A percentile compares a stretch with the other conserved stretches of the same genome.
These are phyloP conservation scores for Colletotrichum plurivorum DNA, from an alignment of 2,329 filamentous ascomycete genomes.

Conservation along the genomic window DNA sequence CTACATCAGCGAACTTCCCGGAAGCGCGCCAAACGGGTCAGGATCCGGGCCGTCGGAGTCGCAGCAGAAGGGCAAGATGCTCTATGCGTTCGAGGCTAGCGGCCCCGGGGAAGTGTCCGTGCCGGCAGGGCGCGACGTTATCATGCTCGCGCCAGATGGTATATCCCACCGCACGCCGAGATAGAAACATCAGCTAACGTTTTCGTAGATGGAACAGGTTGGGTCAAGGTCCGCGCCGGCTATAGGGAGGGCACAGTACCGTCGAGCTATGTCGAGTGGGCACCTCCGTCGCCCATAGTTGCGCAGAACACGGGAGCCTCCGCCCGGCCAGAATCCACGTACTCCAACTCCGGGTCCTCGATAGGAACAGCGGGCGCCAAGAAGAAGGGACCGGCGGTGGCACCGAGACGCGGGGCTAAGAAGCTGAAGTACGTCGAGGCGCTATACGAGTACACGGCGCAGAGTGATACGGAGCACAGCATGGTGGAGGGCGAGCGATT, in stretches of 20 bases:
- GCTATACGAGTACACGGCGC: conserved; percentile 90
- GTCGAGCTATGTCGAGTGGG: conserved; percentile 84
- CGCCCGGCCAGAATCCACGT: conserved; percentile 79
- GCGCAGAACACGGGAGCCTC: conserved; percentile 62
- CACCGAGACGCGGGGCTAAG: conserved; percentile 91
- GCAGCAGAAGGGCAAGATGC: conserved; percentile 85
- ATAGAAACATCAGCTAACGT: conserved; percentile 11
- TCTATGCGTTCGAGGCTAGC: conserved; percentile 87
- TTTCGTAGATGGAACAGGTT: conserved; percentile 85
- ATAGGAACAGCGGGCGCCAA: conserved; percentile 68
- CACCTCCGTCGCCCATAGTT: conserved; percentile 59
- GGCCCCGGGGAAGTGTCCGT: conserved; percentile 87
- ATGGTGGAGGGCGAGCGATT: conserved; percentile 95
- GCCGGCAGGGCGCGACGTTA: conserved; percentile 82
- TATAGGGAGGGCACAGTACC: conserved; percentile 89
- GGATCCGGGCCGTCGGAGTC: conserved; percentile 54
- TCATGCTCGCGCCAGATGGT: conserved; percentile 90
- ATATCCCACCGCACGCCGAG: conserved; percentile 54
- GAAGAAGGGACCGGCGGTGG: conserved; percentile 93
- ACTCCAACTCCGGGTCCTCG: conserved; percentile 83
- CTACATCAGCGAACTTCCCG: conserved; percentile 80
- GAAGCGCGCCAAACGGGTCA: conserved; percentile 62
- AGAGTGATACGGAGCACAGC: conserved; percentile 87
- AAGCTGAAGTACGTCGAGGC: conserved; percentile 95
- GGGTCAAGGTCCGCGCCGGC: conserved; percentile 86